Percentiles rank a stretch among this genome's conserved stretches.
Evolutionary conservation across 139 green algal genomes (phyloP).

Genomic region (Picochlorum sp.): DNA sequence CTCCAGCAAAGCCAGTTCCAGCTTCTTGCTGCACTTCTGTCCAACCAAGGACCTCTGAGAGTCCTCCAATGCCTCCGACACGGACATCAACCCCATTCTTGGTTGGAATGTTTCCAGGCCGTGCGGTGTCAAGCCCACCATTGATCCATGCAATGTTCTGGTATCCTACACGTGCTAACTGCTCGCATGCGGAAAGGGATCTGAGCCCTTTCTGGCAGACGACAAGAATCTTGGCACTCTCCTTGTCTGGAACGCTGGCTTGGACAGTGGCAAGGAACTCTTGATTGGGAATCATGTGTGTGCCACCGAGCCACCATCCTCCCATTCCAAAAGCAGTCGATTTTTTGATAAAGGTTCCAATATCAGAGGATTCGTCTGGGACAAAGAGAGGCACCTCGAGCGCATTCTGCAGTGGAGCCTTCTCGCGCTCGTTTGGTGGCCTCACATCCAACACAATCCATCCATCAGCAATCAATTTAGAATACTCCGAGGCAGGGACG

Average conservation of each 20-base stretch:
- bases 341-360: constrained; percentile 59
- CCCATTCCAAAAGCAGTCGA: constrained; percentile 69
- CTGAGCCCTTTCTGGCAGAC: constrained; percentile 86
- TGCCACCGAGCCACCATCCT: constrained; percentile 83
- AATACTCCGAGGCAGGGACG: constrained; percentile 34
- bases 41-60: constrained; percentile 78
- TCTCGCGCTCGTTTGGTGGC: constrained; percentile 54
- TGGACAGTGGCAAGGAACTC: constrained; percentile 68
- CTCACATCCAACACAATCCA: constrained; percentile 83
- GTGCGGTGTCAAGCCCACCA: constrained; percentile 76
- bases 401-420: constrained; percentile 31
- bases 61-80: constrained; percentile 73
- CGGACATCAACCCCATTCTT: constrained; percentile 46
- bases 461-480: constrained; percentile 50
- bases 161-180: constrained; percentile 46
- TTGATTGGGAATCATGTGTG: constrained; percentile 78
- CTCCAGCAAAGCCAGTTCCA: constrained; percentile 28
- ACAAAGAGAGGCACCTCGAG: constrained; percentile 70
- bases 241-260: constrained; percentile 48
- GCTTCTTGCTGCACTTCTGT: constrained; percentile 76
- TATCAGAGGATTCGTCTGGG: constrained; percentile 38
- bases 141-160: constrained; percentile 80
- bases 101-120: constrained; percentile 48
- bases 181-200: constrained; percentile 69
- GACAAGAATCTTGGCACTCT: constrained; percentile 58